Percentiles rank a stretch among this genome's conserved stretches.
These are phyloP conservation scores for Chlorella ohadii DNA, from an alignment of 139 green algal species.

Conservation along the genomic window DNA sequence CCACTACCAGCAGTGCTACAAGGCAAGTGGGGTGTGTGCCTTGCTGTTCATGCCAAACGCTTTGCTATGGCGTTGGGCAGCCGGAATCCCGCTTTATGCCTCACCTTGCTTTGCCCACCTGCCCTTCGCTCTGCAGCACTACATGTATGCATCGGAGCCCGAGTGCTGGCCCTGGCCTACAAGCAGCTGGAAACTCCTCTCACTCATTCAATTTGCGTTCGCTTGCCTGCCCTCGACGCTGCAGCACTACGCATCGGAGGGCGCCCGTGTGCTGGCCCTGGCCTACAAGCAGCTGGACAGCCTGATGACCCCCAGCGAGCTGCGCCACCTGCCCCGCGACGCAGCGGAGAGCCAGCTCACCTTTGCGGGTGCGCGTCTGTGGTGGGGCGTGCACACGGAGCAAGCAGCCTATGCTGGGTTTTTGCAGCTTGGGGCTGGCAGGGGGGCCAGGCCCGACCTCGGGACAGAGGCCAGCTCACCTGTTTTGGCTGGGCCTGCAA, in stretches of 20 bases:
- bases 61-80: too few species aligned
- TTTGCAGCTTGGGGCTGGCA: too few species aligned
- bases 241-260: conserved; percentile 81
- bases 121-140: conserved; percentile 35
- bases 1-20: conserved; percentile 87
- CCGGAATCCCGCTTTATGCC: too few species aligned
- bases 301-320: conserved; percentile 45
- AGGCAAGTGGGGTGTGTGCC: conserved; percentile 10
- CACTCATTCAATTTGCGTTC: too few species aligned
- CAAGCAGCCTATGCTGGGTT: too few species aligned
- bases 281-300: conserved; percentile 72
- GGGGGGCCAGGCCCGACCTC: too few species aligned
- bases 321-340: conserved; percentile 67
- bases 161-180: conserved; percentile 92
- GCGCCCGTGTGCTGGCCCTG: conserved; percentile 92
- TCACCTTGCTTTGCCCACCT: too few species aligned
- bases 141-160: conserved; percentile 86
- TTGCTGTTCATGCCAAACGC: too few species aligned
- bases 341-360: conserved; percentile 68
- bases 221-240: background rate
- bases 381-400: too few species aligned
- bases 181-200: conserved; percentile 72
- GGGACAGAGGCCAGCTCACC: too few species aligned
- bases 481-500: too few species aligned
- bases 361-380: conserved; percentile 63